A percentile compares a stretch with the other conserved stretches of the same genome.
Conservation (phyloP, 208 protist species). For the Crithidia expoeki region DNA sequence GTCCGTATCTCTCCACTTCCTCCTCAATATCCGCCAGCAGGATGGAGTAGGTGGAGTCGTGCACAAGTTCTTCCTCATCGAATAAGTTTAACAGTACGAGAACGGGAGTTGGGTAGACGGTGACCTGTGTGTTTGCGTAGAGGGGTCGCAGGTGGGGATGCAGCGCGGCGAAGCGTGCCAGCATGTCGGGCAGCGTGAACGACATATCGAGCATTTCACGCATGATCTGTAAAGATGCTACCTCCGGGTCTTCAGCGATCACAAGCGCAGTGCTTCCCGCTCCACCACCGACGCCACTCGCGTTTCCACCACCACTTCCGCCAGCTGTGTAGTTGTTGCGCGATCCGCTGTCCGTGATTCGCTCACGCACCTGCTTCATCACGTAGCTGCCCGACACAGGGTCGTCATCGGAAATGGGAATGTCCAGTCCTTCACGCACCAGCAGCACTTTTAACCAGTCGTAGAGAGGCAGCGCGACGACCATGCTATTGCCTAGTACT, state of each 20-base stretch:
- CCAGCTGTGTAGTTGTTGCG: slow-evolving; percentile 1
- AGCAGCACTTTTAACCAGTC: slow-evolving; percentile 82
- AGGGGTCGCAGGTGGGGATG: slow-evolving; percentile 76
- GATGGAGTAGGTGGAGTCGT: slow-evolving; percentile 69
- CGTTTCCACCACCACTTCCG: slow-evolving; percentile 1
- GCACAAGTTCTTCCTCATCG: slow-evolving; percentile 83
- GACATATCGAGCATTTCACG: slow-evolving; percentile 68
- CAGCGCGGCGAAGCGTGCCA: slow-evolving; percentile 57
- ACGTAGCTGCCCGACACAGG: slow-evolving; percentile 70
- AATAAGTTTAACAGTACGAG: slow-evolving; percentile 88
- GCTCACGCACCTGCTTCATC: slow-evolving; percentile 42
- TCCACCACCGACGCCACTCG: not conserved
- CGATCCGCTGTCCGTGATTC: slow-evolving; percentile 14
- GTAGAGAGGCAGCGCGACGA: slow-evolving; percentile 67
- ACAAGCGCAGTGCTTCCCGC: slow-evolving; percentile 35
- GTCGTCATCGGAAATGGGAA: slow-evolving; percentile 71
- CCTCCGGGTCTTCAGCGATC: slow-evolving; percentile 41
- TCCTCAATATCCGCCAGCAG: slow-evolving; percentile 76
- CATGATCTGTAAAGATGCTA: slow-evolving; percentile 67
- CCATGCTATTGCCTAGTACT: slow-evolving; percentile 66
- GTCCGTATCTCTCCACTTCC: slow-evolving; percentile 86
- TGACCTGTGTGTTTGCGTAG: slow-evolving; percentile 70
- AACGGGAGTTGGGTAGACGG: slow-evolving; percentile 79
- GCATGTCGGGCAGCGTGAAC: slow-evolving; percentile 55
- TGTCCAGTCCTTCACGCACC: slow-evolving; percentile 68